phyloP scores from a whole-genome alignment of 306 rosid genomes.

The Fragaria ananassa region DNA sequence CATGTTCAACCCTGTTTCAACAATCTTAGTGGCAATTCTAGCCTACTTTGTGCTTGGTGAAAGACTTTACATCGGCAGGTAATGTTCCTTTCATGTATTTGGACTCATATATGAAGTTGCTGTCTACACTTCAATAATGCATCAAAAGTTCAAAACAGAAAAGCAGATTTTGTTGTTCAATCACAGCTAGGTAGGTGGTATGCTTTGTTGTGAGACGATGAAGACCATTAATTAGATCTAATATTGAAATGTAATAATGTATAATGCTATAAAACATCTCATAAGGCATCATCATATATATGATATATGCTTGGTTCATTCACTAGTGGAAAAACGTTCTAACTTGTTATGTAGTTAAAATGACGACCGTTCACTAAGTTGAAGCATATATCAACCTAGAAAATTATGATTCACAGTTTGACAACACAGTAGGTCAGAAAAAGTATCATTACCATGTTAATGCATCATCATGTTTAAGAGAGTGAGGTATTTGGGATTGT shows the following conservation, averaged over 20 bases:
- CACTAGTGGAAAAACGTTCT: background rate
- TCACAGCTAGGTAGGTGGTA: background rate
- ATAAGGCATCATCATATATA: too few relatives aligned
- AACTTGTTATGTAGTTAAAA: background rate
- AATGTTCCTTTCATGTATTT: background rate
- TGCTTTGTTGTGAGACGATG: background rate
- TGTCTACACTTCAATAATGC: background rate
- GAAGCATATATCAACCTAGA: background rate
- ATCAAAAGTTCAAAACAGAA: background rate
- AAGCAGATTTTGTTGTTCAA: background rate
- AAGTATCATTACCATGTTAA: background rate
- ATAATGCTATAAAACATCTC: too few relatives aligned
- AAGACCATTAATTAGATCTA: background rate
- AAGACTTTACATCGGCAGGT: slow-evolving; percentile 77
- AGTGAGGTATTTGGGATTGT: background rate
- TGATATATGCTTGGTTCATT: background rate
- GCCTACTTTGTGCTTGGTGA: slow-evolving; percentile 83
- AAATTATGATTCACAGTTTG: background rate
- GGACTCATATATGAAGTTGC: background rate
- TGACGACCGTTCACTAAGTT: background rate
- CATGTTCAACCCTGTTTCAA: slow-evolving; percentile 58
- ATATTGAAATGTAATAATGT: background rate
- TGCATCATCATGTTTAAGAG: background rate
- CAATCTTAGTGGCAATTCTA: slow-evolving; percentile 60
- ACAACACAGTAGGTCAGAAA: background rate